These are phyloP conservation scores for Mycosphaerella sp. DNA, from an alignment of 2,329 filamentous ascomycete species.

Conservation along the genomic window DNA sequence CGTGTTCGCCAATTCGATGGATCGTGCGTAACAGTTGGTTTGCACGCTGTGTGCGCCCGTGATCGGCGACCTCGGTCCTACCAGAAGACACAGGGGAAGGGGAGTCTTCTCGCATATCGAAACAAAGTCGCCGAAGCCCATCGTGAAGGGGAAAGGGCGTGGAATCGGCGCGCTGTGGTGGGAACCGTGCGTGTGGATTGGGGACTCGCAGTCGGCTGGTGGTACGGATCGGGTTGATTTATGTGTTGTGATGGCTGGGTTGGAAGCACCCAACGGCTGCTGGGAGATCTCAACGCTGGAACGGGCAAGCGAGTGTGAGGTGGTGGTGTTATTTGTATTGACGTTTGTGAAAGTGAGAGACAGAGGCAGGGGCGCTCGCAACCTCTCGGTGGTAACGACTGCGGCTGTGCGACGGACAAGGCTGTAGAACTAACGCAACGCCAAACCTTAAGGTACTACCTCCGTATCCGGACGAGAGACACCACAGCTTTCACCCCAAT, in stretches of 20 bases:
- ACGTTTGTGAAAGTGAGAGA: background rate
- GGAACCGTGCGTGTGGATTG: constrained; percentile 4
- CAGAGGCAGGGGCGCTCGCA: constrained; percentile 3
- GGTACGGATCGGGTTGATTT: background rate
- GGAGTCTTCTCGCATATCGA: constrained; percentile 77
- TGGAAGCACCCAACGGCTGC: constrained; percentile 5
- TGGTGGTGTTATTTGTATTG: background rate
- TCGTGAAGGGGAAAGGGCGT: constrained; percentile 41
- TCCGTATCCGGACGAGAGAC: too few species aligned
- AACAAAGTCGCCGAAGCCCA: constrained; percentile 89
- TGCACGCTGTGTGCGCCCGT: constrained; percentile 65
- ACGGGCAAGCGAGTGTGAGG: constrained; percentile 8
- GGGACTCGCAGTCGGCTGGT: constrained; percentile 9
- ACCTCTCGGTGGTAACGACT: background rate
- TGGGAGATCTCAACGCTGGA: constrained; percentile 5
- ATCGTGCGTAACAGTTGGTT: constrained; percentile 85
- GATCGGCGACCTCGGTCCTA: constrained; percentile 68
- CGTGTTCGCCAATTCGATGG: constrained; percentile 94
- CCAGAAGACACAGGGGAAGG: constrained; percentile 77
- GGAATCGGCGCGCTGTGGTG: background rate
- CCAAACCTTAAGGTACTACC: background rate
- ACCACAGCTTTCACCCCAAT: too few species aligned
- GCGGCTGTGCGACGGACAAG: too few species aligned
- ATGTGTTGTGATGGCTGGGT: constrained; percentile 4
- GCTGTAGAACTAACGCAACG: background rate